phyloP scores from a whole-genome alignment of 805 yeast genomes.

The Hanseniaspora mollemarum region DNA sequence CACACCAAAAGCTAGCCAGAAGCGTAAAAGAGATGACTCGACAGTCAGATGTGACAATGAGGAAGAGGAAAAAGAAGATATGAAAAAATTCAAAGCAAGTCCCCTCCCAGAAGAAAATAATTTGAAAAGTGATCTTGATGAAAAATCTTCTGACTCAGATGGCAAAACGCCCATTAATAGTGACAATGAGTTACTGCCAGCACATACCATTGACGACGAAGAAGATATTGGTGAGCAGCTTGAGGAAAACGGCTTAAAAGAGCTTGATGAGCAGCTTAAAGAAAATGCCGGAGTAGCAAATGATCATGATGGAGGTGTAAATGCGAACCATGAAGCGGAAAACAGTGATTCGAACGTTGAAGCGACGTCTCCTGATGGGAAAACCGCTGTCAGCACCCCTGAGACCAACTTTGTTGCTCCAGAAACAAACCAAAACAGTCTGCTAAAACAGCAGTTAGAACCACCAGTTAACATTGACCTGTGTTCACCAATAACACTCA shows the following conservation, averaged over 20 bases:
- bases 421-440: background rate
- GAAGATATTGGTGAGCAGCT: slow-evolving; percentile 24
- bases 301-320: background rate
- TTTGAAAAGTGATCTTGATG: background rate
- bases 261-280: slow-evolving; percentile 20
- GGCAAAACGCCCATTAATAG: slow-evolving; percentile 10
- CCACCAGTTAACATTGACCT: background rate
- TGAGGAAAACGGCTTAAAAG: slow-evolving; percentile 19
- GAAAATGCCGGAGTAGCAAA: slow-evolving; percentile 12
- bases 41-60: slow-evolving; percentile 13
- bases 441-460: slow-evolving; percentile 5
- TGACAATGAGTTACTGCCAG: background rate
- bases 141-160: background rate
- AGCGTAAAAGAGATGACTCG: slow-evolving; percentile 18
- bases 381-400: background rate
- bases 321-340: slow-evolving; percentile 15
- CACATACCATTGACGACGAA: slow-evolving; percentile 14
- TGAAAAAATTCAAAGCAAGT: too few relatives aligned
- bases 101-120: too few relatives aligned
- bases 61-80: background rate
- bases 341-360: slow-evolving; percentile 18
- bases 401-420: background rate
- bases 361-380: slow-evolving; percentile 9
- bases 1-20: slow-evolving; percentile 22
- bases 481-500: slow-evolving; percentile 14